A percentile compares a stretch with the other conserved stretches of the same genome.
Evolutionary conservation across 495 filamentous ascomycete genomes (phyloP).

Genomic region (Hyaloscypha bicolor): DNA sequence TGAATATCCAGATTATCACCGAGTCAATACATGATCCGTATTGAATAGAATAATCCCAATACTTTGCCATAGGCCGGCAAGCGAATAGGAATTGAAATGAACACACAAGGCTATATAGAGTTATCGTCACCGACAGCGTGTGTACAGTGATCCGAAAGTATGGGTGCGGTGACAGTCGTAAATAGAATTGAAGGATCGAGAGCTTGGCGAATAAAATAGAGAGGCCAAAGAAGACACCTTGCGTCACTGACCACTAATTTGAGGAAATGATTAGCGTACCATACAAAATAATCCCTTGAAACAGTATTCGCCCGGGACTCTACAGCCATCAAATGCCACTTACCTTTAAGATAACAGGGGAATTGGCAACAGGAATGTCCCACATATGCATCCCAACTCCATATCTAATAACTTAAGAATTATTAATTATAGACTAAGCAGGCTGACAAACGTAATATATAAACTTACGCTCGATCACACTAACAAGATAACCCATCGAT

Average conservation of each 20-base stretch:
- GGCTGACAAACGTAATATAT: not conserved
- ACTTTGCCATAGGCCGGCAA: not conserved
- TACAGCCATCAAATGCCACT: too few species aligned
- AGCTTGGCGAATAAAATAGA: not conserved
- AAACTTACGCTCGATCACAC: not conserved
- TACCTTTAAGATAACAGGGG: too few species aligned
- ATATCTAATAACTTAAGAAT: not conserved
- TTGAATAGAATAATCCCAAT: not conserved
- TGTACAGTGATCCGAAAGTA: not conserved
- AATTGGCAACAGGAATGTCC: not conserved
- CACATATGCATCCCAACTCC: slow-evolving; percentile 3
- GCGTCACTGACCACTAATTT: not conserved
- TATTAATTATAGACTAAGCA: not conserved
- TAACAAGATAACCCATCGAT: not conserved
- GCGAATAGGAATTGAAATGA: not conserved
- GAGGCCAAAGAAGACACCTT: not conserved
- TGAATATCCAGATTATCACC: not conserved
- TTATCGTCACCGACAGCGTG: not conserved
- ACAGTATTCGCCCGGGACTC: too few species aligned
- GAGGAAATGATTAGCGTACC: not conserved
- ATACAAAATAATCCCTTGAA: slow-evolving; percentile 4
- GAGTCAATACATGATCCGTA: not conserved
- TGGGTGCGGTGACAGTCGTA: not conserved
- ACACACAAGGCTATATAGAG: not conserved
- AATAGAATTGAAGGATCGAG: slow-evolving; percentile 5